Percentiles rank a stretch among this genome's conserved stretches.
phyloP scores from a whole-genome alignment of 164 flowering plant species.

The Sextonia rubra region DNA sequence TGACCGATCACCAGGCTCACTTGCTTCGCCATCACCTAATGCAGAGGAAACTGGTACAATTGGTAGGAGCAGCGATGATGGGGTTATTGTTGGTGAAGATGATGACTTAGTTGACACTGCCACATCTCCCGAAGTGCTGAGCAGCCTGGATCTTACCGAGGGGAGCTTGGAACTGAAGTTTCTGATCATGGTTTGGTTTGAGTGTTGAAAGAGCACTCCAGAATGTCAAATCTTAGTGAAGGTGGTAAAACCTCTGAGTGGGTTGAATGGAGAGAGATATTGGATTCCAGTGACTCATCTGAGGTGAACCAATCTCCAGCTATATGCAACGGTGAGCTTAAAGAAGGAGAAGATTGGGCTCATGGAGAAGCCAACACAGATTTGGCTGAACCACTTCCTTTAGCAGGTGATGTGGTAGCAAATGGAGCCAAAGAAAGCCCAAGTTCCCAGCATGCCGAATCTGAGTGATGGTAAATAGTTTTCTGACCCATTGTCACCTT shows the following conservation, averaged over 20 bases:
- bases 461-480: not conserved
- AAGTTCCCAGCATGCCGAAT: constrained; percentile 8
- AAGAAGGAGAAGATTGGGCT: constrained; percentile 5
- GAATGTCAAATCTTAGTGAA: constrained; percentile 15
- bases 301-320: constrained; percentile 15
- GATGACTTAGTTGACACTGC: constrained; percentile 61
- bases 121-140: constrained; percentile 34
- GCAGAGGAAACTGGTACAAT: constrained; percentile 29
- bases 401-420: too few species aligned
- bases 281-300: constrained; percentile 33
- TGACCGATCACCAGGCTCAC: constrained; percentile 42
- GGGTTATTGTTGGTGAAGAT: constrained; percentile 37
- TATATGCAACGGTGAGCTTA: constrained; percentile 36
- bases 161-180: not conserved
- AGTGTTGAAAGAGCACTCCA: constrained; percentile 18
- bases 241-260: constrained; percentile 64
- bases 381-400: constrained; percentile 9
- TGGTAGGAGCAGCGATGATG: constrained; percentile 35
- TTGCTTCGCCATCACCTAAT: constrained; percentile 55
- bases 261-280: constrained; percentile 87
- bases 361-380: constrained; percentile 1
- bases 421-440: constrained; percentile 9
- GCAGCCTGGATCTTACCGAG: not conserved
- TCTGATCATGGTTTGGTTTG: constrained; percentile 9
- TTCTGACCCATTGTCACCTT: constrained; percentile 6